Base-by-base conservation (phyloP, 768 basidiomycete genomes). In the Hortiboletus flavorubellus region DNA sequence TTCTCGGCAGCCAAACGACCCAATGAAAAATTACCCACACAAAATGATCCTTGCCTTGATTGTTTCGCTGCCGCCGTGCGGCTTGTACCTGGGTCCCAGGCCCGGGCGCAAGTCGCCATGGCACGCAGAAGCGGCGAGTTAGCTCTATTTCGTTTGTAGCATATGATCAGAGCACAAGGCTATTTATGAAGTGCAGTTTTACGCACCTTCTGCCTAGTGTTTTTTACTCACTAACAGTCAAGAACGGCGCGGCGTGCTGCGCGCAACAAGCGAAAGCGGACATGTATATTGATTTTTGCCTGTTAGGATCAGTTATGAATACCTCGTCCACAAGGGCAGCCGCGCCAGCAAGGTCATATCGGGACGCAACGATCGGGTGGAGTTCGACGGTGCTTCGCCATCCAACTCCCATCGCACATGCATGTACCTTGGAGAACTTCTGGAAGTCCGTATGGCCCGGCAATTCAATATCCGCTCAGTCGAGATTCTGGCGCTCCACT, bases 401-500 rank as follows among this genome's bases (percentile, higher is more conserved):
- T 57, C 43, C 51, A 51, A 42, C 59, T 53, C 41, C 63, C 46
- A 61, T 59, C 53, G 59, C 53, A 55, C 51, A 50, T 56, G 52
- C 41, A 52, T 55, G 55, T 46, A 56, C 56, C 57, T 63, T 51
- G 57, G 11, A 46, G 48, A 50, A 39, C 64, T 64, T 69, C 67
- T 59, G 47, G 58, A 67, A 67, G 64, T 44, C 67, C 59, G 65
- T 59, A 46, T 49, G 54, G 37, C 23, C 59, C 67, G 67, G 59
- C 65, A 67, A 58, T 59, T 69, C 65, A 58, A 67, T 69, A 64
- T 67, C 67, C 64, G 66, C 57, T 69, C 62, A 69, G 64, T 69
- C 64, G 67, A 67, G 66, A 51, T 62, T 67, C 59, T 55, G 33
- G 57, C 62, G 67, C 67, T 54, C 57, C 59, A 68, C 47, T 51